These are phyloP conservation scores for Trichocomaceae sp. DNA, from an alignment of 2,329 filamentous ascomycete species.

Conservation along the genomic window DNA sequence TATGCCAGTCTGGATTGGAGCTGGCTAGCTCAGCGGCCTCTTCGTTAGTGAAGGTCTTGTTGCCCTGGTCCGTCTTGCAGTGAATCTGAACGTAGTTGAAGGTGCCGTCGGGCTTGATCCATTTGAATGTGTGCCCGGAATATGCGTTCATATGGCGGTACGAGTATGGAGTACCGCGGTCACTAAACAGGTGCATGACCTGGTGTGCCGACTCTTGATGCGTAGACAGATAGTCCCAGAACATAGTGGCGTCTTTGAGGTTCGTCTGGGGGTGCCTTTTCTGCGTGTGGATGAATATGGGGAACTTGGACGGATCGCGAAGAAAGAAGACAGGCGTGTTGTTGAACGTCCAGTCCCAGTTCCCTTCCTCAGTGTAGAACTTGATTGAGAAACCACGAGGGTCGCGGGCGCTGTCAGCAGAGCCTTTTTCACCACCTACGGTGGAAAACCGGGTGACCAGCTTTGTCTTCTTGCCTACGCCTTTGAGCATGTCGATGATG, in stretches of 20 bases:
- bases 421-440: constrained; percentile 66
- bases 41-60: constrained; percentile 52
- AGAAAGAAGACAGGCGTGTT: constrained; percentile 72
- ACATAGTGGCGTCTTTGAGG: constrained; percentile 61
- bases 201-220: constrained; percentile 59
- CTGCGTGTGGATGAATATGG: constrained; percentile 67
- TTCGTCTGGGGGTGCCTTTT: constrained; percentile 68
- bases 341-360: constrained; percentile 66
- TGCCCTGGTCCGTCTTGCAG: constrained; percentile 57
- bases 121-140: constrained; percentile 61
- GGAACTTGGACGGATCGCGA: constrained; percentile 67
- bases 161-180: constrained; percentile 59
- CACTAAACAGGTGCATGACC: constrained; percentile 60
- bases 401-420: constrained; percentile 64
- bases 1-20: constrained; percentile 57
- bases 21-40: constrained; percentile 50
- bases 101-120: constrained; percentile 57
- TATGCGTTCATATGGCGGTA: constrained; percentile 64
- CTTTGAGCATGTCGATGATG: constrained; percentile 45
- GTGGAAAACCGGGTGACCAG: constrained; percentile 66
- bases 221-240: constrained; percentile 59
- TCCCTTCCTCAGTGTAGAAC: constrained; percentile 67
- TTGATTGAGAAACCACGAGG: constrained; percentile 67
- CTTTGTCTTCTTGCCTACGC: constrained; percentile 63
- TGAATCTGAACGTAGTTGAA: constrained; percentile 63